A percentile compares a stretch with the other conserved stretches of the same genome.
phyloP scores from a whole-genome alignment of 331 rosid species.

The Pyrus hybrid region DNA sequence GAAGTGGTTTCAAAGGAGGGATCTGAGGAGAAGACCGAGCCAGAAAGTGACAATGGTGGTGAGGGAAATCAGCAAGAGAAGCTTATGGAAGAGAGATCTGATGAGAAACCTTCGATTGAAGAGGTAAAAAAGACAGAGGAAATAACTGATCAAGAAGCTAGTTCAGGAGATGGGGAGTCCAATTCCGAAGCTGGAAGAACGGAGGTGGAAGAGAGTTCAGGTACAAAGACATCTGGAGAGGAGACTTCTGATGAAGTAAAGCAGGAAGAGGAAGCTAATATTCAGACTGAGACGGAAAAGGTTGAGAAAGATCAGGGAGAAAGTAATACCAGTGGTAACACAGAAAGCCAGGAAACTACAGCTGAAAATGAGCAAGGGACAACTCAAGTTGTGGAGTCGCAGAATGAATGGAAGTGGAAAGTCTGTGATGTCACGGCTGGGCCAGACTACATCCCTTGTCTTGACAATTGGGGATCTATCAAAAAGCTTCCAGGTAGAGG shows the following conservation, averaged over 20 bases:
- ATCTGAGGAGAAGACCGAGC: slow-evolving; percentile 7
- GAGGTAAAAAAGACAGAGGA: slow-evolving; percentile 5
- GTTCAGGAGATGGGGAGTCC: slow-evolving; percentile 17
- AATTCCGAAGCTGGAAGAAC: slow-evolving; percentile 12
- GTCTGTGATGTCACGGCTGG: slow-evolving; percentile 69
- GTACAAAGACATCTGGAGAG: slow-evolving; percentile 15
- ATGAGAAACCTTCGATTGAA: slow-evolving; percentile 18
- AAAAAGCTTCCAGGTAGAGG: slow-evolving; percentile 41
- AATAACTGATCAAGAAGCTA: slow-evolving; percentile 3
- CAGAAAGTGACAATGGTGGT: slow-evolving; percentile 1
- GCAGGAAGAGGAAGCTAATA: slow-evolving; percentile 23
- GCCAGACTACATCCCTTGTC: slow-evolving; percentile 85
- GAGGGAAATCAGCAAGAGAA: slow-evolving; percentile 15
- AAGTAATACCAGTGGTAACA: slow-evolving; percentile 21
- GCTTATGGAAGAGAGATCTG: slow-evolving; percentile 15
- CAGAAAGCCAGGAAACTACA: slow-evolving; percentile 20
- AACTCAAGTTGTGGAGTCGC: slow-evolving; percentile 38
- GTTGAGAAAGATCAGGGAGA: slow-evolving; percentile 19
- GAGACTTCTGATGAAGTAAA: slow-evolving; percentile 17
- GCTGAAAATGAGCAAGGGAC: slow-evolving; percentile 13
- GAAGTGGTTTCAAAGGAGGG: slow-evolving; percentile 19
- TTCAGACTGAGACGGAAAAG: slow-evolving; percentile 30
- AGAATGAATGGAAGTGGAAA: slow-evolving; percentile 63
- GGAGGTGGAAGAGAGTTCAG: slow-evolving; percentile 12
- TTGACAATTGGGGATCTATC: slow-evolving; percentile 61